phyloP scores from a whole-genome alignment of 2,329 filamentous ascomycete species.

The Stemphylium vesicarium region DNA sequence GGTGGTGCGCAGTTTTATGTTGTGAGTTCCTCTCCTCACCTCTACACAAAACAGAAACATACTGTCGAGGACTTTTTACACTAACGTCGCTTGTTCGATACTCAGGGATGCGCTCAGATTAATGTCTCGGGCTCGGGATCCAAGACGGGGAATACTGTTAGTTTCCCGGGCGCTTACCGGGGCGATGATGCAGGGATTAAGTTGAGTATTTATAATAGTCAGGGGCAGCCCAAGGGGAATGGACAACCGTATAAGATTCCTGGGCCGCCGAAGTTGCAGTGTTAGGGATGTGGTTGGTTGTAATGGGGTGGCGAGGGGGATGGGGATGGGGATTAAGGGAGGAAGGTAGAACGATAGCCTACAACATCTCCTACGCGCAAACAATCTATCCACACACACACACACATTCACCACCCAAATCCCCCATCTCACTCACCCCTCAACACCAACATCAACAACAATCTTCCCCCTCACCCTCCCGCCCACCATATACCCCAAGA shows the following conservation, averaged over 20 bases:
- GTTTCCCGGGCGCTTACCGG: conserved; percentile 46
- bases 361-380: not conserved
- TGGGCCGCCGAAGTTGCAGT: conserved; percentile 58
- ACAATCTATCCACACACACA: too few species aligned
- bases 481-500: conserved; percentile 31
- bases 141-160: conserved; percentile 33
- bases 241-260: conserved; percentile 56
- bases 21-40: not conserved
- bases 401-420: too few species aligned
- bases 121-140: conserved; percentile 37
- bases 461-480: conserved; percentile 42
- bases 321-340: not conserved
- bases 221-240: conserved; percentile 26
- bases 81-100: not conserved
- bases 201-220: conserved; percentile 38
- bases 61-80: not conserved
- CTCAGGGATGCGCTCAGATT: conserved; percentile 42
- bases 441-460: too few species aligned
- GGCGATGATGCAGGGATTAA: conserved; percentile 40
- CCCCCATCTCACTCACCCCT: too few species aligned
- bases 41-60: too few species aligned
- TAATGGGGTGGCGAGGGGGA: too few species aligned
- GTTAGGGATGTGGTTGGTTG: conserved; percentile 40
- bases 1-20: conserved; percentile 54
- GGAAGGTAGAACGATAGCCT: too few species aligned